A percentile compares a stretch with the other conserved stretches of the same genome.
Conservation (phyloP, 2,329 filamentous ascomycete species). For the Orbilia brochopaga region DNA sequence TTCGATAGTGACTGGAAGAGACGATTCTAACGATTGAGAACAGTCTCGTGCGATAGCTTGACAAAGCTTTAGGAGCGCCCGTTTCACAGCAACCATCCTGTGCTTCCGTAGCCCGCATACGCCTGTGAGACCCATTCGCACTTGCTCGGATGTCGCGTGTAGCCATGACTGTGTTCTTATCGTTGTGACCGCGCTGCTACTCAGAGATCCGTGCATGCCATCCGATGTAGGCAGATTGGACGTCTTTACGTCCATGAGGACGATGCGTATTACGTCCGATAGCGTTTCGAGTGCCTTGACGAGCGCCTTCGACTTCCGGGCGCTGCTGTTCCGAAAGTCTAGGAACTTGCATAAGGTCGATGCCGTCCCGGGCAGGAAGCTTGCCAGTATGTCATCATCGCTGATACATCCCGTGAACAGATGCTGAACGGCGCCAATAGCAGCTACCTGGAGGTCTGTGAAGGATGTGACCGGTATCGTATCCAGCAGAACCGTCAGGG, state of each 20-base stretch:
- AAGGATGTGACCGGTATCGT: slow-evolving; percentile 67
- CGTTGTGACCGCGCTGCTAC: slow-evolving; percentile 41
- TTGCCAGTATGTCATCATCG: slow-evolving; percentile 77
- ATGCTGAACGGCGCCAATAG: slow-evolving; percentile 69
- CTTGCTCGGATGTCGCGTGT: slow-evolving; percentile 76
- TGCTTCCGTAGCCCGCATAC: slow-evolving; percentile 77
- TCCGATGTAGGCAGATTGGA: slow-evolving; percentile 60
- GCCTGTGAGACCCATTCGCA: slow-evolving; percentile 80
- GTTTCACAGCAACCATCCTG: slow-evolving; percentile 71
- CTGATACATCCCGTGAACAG: slow-evolving; percentile 68
- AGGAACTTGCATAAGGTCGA: slow-evolving; percentile 79
- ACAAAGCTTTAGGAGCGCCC: slow-evolving; percentile 73
- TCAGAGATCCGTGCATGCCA: slow-evolving; percentile 43
- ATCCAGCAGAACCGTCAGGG: slow-evolving; percentile 79
- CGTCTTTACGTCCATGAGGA: slow-evolving; percentile 67
- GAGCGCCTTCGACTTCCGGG: slow-evolving; percentile 69
- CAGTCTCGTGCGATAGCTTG: slow-evolving; percentile 79
- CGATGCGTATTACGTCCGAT: slow-evolving; percentile 63
- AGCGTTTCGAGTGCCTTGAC: slow-evolving; percentile 68
- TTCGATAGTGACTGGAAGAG: slow-evolving; percentile 75
- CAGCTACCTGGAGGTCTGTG: slow-evolving; percentile 74
- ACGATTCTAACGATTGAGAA: slow-evolving; percentile 72
- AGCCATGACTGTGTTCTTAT: slow-evolving; percentile 66
- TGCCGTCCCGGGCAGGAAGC: slow-evolving; percentile 84
- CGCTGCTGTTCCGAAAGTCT: slow-evolving; percentile 68